phyloP scores from a whole-genome alignment of 73 alveolate genomes.

The Breviolum minutum region DNA sequence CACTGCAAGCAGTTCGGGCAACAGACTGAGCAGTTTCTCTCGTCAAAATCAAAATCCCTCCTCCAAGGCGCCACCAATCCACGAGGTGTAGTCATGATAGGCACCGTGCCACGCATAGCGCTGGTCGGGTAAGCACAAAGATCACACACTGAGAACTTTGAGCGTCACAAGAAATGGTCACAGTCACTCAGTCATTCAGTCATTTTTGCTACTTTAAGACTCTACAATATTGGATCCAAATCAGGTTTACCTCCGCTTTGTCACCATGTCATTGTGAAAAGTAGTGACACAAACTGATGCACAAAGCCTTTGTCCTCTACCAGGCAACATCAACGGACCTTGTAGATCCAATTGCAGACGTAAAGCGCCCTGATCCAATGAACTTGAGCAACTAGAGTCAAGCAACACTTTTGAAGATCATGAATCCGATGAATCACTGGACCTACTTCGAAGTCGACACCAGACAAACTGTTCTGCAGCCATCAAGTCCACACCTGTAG shows the following conservation, averaged over 20 bases:
- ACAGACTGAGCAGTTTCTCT: background rate
- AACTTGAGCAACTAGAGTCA: background rate
- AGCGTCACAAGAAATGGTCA: background rate
- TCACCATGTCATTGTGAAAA: too few relatives aligned
- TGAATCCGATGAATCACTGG: too few relatives aligned
- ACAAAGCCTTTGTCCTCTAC: background rate
- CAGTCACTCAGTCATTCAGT: background rate
- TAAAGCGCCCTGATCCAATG: constrained; percentile 54
- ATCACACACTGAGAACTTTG: background rate
- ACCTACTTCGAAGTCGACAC: background rate
- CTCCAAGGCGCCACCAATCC: constrained; percentile 83
- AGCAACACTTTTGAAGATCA: too few relatives aligned
- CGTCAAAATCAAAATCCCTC: background rate
- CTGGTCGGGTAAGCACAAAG: constrained; percentile 1
- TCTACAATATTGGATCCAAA: too few relatives aligned
- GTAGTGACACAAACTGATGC: too few relatives aligned
- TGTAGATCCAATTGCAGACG: constrained; percentile 95
- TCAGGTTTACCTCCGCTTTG: too few relatives aligned
- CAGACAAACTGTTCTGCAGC: background rate
- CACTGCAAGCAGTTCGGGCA: constrained; percentile 9
- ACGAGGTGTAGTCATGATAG: constrained; percentile 94
- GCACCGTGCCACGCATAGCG: constrained; percentile 95
- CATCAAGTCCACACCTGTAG: constrained; percentile 49
- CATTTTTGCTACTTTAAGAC: too few relatives aligned
- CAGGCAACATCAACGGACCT: background rate